Evolutionary conservation across 108 stramenopile species (phyloP).

Genomic region (Nitzschia sp.): DNA sequence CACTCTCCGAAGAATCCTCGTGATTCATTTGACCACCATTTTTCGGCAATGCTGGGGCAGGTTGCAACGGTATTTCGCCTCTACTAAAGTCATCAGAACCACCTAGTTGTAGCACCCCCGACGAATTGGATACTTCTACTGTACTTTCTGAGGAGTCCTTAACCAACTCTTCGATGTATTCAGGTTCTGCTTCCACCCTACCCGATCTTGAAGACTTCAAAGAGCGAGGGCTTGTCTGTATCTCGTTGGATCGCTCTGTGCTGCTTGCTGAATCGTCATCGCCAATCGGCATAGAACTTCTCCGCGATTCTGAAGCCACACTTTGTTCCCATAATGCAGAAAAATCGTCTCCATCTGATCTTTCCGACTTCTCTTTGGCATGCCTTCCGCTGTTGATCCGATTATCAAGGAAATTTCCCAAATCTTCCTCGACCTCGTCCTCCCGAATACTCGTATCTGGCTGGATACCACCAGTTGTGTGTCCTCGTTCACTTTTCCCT

Average conservation of each 20-base stretch:
- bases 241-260: not conserved
- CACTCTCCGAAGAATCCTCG: not conserved
- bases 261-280: not conserved
- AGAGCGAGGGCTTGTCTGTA: not conserved
- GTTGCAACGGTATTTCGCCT: too few relatives aligned
- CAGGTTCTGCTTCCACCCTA: too few relatives aligned
- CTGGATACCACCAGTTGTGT: not conserved
- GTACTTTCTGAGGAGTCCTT: not conserved
- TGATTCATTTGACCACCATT: not conserved
- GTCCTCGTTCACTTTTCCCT: not conserved
- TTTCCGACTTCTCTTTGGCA: not conserved
- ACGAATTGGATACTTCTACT: not conserved
- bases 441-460: not conserved
- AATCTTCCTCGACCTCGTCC: not conserved
- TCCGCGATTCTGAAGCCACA: not conserved
- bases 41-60: not conserved
- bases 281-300: not conserved
- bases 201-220: not conserved
- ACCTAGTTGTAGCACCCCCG: not conserved
- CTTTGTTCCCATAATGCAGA: conserved; percentile 10
- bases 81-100: not conserved
- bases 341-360: conserved; percentile 8
- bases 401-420: conserved; percentile 8
- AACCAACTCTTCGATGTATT: not conserved
- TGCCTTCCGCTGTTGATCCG: not conserved